These are phyloP conservation scores for Gossypium herbaceum DNA, from an alignment of 345 rosid genomes.

Conservation along the genomic window DNA sequence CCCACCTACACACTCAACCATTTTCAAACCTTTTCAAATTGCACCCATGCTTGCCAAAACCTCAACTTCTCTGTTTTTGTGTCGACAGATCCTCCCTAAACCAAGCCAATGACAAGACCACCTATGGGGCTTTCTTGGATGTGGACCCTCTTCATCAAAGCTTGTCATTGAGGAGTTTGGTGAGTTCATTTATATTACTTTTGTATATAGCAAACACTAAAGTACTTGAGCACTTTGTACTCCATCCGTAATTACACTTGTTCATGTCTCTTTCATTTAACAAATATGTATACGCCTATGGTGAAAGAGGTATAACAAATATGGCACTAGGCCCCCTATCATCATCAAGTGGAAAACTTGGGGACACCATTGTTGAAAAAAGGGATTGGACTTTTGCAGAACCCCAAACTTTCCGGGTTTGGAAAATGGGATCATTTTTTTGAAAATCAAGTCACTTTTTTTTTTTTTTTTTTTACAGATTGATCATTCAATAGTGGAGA, in stretches of 20 bases:
- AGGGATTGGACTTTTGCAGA: not conserved
- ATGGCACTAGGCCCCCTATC: not conserved
- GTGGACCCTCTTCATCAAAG: constrained; percentile 42
- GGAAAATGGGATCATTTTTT: not conserved
- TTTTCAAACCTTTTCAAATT: not conserved
- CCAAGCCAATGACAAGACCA: constrained; percentile 33
- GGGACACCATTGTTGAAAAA: not conserved
- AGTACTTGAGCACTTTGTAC: not conserved
- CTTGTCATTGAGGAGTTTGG: constrained; percentile 60
- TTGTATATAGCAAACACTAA: not conserved
- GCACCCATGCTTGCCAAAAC: not conserved
- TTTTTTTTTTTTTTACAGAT: constrained; percentile 32
- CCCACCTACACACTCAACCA: not conserved
- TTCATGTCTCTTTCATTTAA: no score
- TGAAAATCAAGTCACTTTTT: not conserved
- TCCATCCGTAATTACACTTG: not conserved
- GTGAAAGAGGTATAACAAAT: not conserved
- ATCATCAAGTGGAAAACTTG: not conserved
- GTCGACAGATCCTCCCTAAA: constrained; percentile 42
- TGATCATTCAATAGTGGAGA: constrained; percentile 77
- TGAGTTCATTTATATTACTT: constrained; percentile 25
- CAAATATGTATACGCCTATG: no score
- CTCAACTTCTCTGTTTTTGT: not conserved
- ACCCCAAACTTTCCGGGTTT: not conserved
- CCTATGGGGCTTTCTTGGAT: constrained; percentile 61